These are phyloP conservation scores for Plasmodium blacklocki DNA, from an alignment of 169 alveolate species.

Conservation along the genomic window DNA sequence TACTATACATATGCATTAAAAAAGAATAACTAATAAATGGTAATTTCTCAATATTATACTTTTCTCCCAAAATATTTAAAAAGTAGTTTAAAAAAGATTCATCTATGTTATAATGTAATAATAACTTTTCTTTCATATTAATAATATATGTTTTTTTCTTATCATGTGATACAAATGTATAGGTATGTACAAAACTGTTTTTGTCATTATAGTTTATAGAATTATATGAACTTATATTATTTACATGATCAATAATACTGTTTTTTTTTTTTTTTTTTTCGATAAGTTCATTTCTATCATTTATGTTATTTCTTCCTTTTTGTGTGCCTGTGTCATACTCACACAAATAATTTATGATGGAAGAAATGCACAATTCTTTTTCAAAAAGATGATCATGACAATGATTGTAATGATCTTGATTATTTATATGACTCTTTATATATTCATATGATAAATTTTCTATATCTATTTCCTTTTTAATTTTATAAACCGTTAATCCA, in stretches of 20 bases:
- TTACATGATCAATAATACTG: background rate
- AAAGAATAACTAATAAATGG: conserved; percentile 38
- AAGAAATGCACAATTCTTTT: conserved; percentile 54
- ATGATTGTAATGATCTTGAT: background rate
- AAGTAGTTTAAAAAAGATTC: conserved; percentile 63
- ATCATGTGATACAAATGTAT: conserved; percentile 21
- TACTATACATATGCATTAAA: conserved; percentile 61
- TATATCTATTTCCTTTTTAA: conserved; percentile 31
- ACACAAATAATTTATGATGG: conserved; percentile 33
- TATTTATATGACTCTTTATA: conserved; percentile 15
- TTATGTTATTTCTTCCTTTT: background rate
- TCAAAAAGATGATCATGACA: conserved; percentile 16
- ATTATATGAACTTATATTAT: background rate
- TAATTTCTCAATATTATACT: conserved; percentile 53
- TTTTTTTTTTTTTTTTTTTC: background rate
- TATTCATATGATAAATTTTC: conserved; percentile 11
- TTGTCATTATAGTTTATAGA: background rate
- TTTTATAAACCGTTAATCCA: conserved; percentile 55
- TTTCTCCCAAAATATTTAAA: conserved; percentile 35
- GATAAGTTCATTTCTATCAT: background rate
- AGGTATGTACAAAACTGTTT: background rate
- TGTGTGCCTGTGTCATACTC: background rate
- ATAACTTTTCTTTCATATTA: conserved; percentile 35
- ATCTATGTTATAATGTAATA: conserved; percentile 26
- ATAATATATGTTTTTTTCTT: conserved; percentile 36